phyloP scores from a whole-genome alignment of 495 filamentous ascomycete genomes.

The Lindgomyces ingoldianus region DNA sequence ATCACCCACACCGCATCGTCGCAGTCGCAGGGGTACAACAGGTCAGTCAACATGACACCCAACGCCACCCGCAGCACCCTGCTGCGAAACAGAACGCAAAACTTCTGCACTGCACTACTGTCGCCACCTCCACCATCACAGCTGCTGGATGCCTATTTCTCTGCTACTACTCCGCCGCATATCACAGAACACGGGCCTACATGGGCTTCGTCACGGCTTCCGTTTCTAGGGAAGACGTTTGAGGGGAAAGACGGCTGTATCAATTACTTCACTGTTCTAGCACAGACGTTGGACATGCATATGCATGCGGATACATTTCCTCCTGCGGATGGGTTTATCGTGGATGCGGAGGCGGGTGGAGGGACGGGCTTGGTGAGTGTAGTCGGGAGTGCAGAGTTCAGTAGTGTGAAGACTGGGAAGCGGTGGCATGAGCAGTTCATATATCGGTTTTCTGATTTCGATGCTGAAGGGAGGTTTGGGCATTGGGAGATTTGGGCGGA shows the following conservation, averaged over 20 bases:
- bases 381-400: slow-evolving; percentile 40
- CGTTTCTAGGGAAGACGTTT: slow-evolving; percentile 46
- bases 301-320: slow-evolving; percentile 40
- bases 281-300: slow-evolving; percentile 41
- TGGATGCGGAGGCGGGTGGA: slow-evolving; percentile 24
- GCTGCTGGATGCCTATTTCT: slow-evolving; percentile 18
- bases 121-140: slow-evolving; percentile 9
- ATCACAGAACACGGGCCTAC: slow-evolving; percentile 48
- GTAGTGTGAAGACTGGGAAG: slow-evolving; percentile 44
- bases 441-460: slow-evolving; percentile 48
- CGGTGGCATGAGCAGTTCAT: slow-evolving; percentile 47
- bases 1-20: no score
- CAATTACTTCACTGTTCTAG: slow-evolving; percentile 43
- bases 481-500: slow-evolving; percentile 51
- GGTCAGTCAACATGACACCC: not conserved
- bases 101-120: slow-evolving; percentile 22
- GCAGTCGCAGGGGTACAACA: no score
- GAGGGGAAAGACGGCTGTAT: slow-evolving; percentile 39
- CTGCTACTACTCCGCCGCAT: slow-evolving; percentile 20
- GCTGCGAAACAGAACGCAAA: slow-evolving; percentile 6
- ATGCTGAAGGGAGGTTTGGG: slow-evolving; percentile 47
- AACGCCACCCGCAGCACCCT: not conserved
- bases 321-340: slow-evolving; percentile 38
- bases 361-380: slow-evolving; percentile 47
- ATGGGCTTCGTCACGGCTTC: slow-evolving; percentile 43